phyloP scores from a whole-genome alignment of 2,329 filamentous ascomycete genomes.

The Ampelomyces quisqualis region DNA sequence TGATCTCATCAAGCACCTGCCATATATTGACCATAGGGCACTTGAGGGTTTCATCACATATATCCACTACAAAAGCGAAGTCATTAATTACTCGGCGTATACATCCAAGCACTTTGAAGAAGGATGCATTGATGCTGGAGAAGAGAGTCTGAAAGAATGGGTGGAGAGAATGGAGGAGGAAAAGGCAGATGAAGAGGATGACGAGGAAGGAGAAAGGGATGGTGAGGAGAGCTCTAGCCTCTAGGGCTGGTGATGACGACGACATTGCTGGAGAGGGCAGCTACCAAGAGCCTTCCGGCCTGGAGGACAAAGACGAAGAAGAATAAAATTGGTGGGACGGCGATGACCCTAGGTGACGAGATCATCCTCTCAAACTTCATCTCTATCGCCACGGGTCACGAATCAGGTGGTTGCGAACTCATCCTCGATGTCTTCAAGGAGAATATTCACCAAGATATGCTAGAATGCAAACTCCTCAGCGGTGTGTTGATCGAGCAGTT shows the following conservation, averaged over 20 bases:
- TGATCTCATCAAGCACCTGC: neutral
- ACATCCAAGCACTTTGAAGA: neutral
- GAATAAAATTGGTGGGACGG: no score
- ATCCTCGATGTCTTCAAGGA: slow-evolving; percentile 11
- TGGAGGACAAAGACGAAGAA: no score
- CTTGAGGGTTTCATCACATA: neutral
- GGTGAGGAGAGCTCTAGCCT: neutral
- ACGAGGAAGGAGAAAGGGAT: neutral
- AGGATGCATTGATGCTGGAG: neutral
- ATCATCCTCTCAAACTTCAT: slow-evolving; percentile 8
- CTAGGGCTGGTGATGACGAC: neutral
- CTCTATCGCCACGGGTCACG: slow-evolving; percentile 6
- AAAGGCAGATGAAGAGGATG: neutral
- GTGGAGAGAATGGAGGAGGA: neutral
- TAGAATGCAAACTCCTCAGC: slow-evolving; percentile 1
- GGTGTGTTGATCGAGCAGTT: slow-evolving; percentile 2
- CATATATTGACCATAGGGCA: neutral
- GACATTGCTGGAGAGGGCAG: neutral
- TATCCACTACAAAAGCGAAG: neutral
- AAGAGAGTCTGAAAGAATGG: neutral
- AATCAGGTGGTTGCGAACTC: slow-evolving; percentile 9
- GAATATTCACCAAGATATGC: slow-evolving; percentile 7
- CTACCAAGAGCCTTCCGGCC: slow-evolving; percentile 1
- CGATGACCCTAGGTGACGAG: slow-evolving; percentile 6
- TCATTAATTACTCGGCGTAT: neutral